Evolutionary conservation across 768 basidiomycete genomes (phyloP).

Genomic region (Leccinum obscurum): DNA sequence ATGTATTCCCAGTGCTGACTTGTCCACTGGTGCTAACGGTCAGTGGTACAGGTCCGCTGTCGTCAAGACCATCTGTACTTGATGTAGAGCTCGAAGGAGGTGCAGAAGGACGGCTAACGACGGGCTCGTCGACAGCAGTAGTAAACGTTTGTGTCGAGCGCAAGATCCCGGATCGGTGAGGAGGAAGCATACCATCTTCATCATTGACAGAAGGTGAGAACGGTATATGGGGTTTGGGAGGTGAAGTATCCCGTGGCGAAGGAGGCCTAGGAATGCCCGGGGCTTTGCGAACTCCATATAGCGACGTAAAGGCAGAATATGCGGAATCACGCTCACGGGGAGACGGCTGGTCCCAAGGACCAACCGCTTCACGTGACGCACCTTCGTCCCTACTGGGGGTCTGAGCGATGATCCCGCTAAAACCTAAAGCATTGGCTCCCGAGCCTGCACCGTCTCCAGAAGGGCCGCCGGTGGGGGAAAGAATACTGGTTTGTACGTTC

Average conservation of each 20-base stretch:
- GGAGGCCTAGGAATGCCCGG: conserved; percentile 24
- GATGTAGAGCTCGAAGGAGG: conserved; percentile 41
- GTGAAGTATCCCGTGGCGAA: conserved; percentile 30
- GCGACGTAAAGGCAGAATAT: conserved; percentile 26
- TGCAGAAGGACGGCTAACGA: conserved; percentile 30
- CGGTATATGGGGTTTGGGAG: conserved; percentile 21
- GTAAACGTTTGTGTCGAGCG: conserved; percentile 27
- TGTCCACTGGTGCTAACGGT: conserved; percentile 51
- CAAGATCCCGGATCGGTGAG: conserved; percentile 31
- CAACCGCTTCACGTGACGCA: conserved; percentile 25
- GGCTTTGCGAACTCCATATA: conserved; percentile 30
- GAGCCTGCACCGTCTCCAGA: conserved; percentile 19
- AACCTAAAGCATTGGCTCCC: conserved; percentile 24
- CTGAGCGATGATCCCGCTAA: conserved; percentile 28
- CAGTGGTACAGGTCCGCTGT: conserved; percentile 25
- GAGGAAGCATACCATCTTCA: conserved; percentile 35
- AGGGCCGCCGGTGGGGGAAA: conserved; percentile 19
- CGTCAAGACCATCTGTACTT: conserved; percentile 45
- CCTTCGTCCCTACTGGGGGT: conserved; percentile 27
- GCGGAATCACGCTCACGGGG: conserved; percentile 32
- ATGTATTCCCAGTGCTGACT: conserved; percentile 39
- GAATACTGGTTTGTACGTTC: conserved; percentile 24
- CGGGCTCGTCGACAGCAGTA: conserved; percentile 29
- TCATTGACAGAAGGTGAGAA: conserved; percentile 28
- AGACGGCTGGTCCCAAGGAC: conserved; percentile 36